Evolutionary conservation across 1,284 basidiomycete species (phyloP), one percentile per base, ranked within the genome.

Genomic region (Leccinum griseonigrum): DNA sequence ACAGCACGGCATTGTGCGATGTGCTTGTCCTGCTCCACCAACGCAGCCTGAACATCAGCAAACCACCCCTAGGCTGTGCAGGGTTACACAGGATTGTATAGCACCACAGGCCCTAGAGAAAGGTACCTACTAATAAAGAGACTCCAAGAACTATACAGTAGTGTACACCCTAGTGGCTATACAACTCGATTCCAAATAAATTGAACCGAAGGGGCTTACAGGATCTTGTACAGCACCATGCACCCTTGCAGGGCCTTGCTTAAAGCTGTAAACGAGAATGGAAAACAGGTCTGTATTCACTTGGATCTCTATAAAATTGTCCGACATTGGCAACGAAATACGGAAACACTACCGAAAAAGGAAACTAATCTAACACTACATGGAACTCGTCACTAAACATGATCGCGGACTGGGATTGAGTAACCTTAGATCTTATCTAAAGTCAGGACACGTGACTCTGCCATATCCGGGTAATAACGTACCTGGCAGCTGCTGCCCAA

Each of bases 11-110:
- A 91, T 73, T 97, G 87, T 63, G 91, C 88, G 64, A 99, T 99
- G 71, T 92, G 78, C 63, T 87, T 85, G 75, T 99, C 95, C 75
- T 98, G 96, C 70, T 93, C 86, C 14, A 92, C 92, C 50, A 99
- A 83, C 16, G 94, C 94, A 0, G 92, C 92, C 73, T 98, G 96
- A 54, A 8, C 48, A 50, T 50, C 48, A 50, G 48, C 48, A 50
- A 50, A 50, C 8, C 11, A 28, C 4, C 48, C 18, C 48, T 50
- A 26, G 48, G 14, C 43, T 46, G 43, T 46, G n/a, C 40, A 43
- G 40, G 16, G n/a, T 43, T 43, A 7, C 16, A 48, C 18, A 48
- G n/a, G 10, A 18, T 11, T 48, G 16, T 48, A 26, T 13, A 48
- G 22, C 8, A 26, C 22, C 22, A 48, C 11, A 48, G 46, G 22